Evolutionary conservation across 2,329 filamentous ascomycete species (phyloP).

Genomic region (Elsinoe ampelina): DNA sequence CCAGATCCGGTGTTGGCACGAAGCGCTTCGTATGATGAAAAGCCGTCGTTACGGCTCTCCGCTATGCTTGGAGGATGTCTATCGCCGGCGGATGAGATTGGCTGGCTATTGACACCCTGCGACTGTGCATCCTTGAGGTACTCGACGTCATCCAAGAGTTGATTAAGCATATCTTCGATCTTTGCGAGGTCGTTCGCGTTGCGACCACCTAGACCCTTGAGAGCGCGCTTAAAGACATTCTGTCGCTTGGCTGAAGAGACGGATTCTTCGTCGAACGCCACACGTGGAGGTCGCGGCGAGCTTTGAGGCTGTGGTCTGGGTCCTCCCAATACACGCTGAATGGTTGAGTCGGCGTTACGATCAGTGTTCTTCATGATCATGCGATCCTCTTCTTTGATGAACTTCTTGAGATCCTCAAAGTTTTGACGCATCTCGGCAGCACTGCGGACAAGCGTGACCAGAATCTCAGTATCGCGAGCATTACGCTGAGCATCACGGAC

Average conservation of each 20-base stretch:
- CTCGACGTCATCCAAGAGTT: constrained; percentile 86
- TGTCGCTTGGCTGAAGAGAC: constrained; percentile 67
- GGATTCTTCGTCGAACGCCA: constrained; percentile 43
- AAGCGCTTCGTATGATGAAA: constrained; percentile 61
- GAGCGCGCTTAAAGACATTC: constrained; percentile 87
- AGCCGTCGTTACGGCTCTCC: constrained; percentile 34
- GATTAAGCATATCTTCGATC: constrained; percentile 84
- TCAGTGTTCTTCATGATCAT: constrained; percentile 80
- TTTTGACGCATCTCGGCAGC: constrained; percentile 95
- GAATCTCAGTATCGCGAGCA: constrained; percentile 89
- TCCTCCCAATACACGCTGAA: constrained; percentile 72
- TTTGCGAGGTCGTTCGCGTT: constrained; percentile 78
- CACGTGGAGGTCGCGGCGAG: constrained; percentile 46
- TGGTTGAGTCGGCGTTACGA: constrained; percentile 76
- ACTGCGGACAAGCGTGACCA: constrained; percentile 85
- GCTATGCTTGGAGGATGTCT: background rate
- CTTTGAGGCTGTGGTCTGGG: constrained; percentile 72
- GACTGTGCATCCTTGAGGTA: constrained; percentile 37
- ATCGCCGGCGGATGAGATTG: constrained; percentile 19
- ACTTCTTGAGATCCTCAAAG: constrained; percentile 88
- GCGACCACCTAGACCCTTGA: constrained; percentile 81
- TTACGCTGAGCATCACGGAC: constrained; percentile 94
- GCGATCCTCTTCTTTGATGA: constrained; percentile 82
- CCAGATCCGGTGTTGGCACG: constrained; percentile 60
- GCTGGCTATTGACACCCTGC: constrained; percentile 24